These are phyloP conservation scores for Gossypium lobatum DNA, from an alignment of 441 rosid genomes.

Conservation along the genomic window DNA sequence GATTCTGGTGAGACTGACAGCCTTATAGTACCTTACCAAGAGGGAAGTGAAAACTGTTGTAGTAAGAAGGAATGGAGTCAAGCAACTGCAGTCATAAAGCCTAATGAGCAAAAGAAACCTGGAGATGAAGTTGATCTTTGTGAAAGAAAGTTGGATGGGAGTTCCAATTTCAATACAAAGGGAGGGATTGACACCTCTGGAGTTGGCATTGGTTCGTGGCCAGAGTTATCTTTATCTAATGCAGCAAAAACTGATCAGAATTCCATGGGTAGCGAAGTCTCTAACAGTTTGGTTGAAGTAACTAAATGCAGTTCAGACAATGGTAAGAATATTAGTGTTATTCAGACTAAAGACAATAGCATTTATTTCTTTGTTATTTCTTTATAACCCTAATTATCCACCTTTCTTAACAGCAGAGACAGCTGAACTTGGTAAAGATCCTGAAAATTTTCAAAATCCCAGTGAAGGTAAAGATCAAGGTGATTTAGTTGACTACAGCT, in stretches of 20 bases:
- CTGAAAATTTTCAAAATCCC: slow-evolving; percentile 46
- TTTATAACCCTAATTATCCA: slow-evolving; percentile 8
- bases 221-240: slow-evolving; percentile 41
- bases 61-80: slow-evolving; percentile 45
- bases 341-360: slow-evolving; percentile 12
- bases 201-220: slow-evolving; percentile 50
- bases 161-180: slow-evolving; percentile 33
- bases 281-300: slow-evolving; percentile 42
- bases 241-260: slow-evolving; percentile 42
- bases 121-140: slow-evolving; percentile 31
- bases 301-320: slow-evolving; percentile 35
- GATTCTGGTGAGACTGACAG: slow-evolving; percentile 64
- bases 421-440: slow-evolving; percentile 46
- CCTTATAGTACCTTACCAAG: slow-evolving; percentile 73
- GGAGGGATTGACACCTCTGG: slow-evolving; percentile 43
- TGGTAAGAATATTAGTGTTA: slow-evolving; percentile 31
- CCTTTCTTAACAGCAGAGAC: slow-evolving; percentile 40
- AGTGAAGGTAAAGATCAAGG: slow-evolving; percentile 58
- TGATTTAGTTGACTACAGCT: slow-evolving; percentile 78
- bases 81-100: slow-evolving; percentile 37
- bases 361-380: neutral
- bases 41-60: slow-evolving; percentile 39
- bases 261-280: slow-evolving; percentile 41
- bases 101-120: slow-evolving; percentile 35
- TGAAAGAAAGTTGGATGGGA: slow-evolving; percentile 38